Base-by-base conservation (phyloP, 306 rosid genomes). In the Quercus parvula region DNA sequence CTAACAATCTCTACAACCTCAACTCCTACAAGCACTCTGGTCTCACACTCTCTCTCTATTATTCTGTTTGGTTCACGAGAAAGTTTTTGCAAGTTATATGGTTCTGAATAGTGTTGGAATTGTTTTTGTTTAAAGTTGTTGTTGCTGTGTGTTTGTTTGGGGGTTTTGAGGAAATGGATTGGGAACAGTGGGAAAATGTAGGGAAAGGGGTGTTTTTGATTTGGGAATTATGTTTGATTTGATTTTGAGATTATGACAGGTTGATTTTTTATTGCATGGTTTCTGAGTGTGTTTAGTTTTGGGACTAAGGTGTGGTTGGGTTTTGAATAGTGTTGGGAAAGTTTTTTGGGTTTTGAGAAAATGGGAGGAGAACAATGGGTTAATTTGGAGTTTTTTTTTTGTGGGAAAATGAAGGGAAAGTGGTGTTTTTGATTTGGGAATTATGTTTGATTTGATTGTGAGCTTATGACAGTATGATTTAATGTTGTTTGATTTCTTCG, bases 1-100 rank as follows among this genome's bases (percentile, higher is more conserved):
- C 82, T 82, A 94, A 94, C 93, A 94, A 92, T 77, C 96, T 94
- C 78, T 88, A 85, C 85, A 94, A 92, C 11, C 93, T 91, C 79
- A 87, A 91, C 87, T 75, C 91, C 18, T 94, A 77, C 88, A 94
- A 92, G 75, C 86, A 88, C 81, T 94, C 99, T 28, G 99, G 99
- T 94, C 49, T 67, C n/a, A 33, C n/a, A 33, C 4, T 66, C 11
- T 44, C 38, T n/a, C n/a, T 24, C 27, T 25, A 0, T 5, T 6
- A 0, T 13, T 63, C 22, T 1, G 2, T 78, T 80, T 41, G 5
- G 5, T 41, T 41, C 12, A 0, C 2, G 11, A 41, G 46, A 41
- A 41, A 41, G 46, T 41, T 6, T 35, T 35, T 35, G 41, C 41
- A 35, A 35, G 2, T 35, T 35, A 6, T 35, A 35, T 35, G 41